Conservation (phyloP, 1,284 basidiomycete genomes). For the Meira miltonrushii region DNA sequence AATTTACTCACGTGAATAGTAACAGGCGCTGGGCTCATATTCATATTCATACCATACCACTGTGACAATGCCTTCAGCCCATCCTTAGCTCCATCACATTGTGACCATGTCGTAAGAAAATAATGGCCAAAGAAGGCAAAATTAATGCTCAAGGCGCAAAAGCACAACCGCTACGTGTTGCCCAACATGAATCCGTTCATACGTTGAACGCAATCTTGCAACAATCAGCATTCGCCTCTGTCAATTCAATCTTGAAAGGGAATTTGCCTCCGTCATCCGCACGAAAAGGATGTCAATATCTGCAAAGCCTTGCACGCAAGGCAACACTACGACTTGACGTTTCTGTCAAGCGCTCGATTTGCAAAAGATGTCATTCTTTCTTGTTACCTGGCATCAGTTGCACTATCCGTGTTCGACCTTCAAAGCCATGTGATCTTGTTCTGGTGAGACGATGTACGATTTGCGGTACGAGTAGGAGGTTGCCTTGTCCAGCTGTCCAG, state of each 20-base stretch:
- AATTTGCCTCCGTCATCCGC: not conserved
- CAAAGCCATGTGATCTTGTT: not conserved
- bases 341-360: not conserved
- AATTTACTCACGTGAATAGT: too few relatives aligned
- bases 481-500: too few relatives aligned
- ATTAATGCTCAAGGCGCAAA: too few relatives aligned
- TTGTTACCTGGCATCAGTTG: constrained; percentile 1
- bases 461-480: not conserved
- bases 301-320: not conserved
- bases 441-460: not conserved
- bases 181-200: constrained; percentile 1
- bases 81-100: too few relatives aligned
- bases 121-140: too few relatives aligned
- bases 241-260: not conserved
- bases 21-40: too few relatives aligned
- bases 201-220: not conserved
- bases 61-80: too few relatives aligned
- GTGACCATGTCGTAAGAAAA: too few relatives aligned
- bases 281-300: not conserved
- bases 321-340: not conserved
- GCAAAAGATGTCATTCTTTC: not conserved
- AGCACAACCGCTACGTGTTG: not conserved
- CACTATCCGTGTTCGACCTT: not conserved
- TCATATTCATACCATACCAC: too few relatives aligned
- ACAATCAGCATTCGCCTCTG: not conserved